Conservation (phyloP, 1,284 basidiomycete genomes). For the Trichosporon ovoides region DNA sequence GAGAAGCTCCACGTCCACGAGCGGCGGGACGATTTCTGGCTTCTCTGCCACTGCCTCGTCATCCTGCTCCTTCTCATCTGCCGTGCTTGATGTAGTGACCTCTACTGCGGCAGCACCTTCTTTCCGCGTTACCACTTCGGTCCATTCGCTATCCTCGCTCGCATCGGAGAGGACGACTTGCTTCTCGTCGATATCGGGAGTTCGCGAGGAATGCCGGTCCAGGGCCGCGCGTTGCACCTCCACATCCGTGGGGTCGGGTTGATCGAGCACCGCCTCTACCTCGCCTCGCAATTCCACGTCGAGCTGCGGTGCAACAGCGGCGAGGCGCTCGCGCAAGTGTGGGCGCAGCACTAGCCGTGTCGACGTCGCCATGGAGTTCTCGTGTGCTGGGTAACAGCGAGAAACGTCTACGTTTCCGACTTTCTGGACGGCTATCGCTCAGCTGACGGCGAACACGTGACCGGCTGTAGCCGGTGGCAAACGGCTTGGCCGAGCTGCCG, state of each 20-base stretch:
- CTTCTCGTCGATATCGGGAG: constrained; percentile 13
- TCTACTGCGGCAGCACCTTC: not conserved
- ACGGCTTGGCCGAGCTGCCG: not conserved
- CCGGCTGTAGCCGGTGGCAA: not conserved
- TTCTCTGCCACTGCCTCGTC: not conserved
- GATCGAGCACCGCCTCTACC: constrained; percentile 10
- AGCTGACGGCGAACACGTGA: no score
- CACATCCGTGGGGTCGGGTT: not conserved
- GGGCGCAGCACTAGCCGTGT: constrained; percentile 33
- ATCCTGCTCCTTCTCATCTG: not conserved
- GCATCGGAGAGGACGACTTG: not conserved
- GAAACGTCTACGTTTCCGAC: not conserved
- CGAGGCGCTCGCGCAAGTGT: constrained; percentile 31
- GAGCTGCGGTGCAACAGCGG: constrained; percentile 14
- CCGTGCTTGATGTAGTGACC: no score
- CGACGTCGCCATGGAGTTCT: constrained; percentile 1
- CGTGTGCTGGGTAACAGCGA: not conserved
- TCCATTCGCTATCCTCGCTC: not conserved
- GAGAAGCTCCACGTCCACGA: not conserved
- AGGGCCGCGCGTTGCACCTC: not conserved
- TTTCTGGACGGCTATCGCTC: no score
- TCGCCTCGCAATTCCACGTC: constrained; percentile 14
- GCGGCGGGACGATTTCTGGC: not conserved
- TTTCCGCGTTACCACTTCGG: not conserved
- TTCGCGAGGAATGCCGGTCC: constrained; percentile 1